Base-by-base conservation (phyloP, 805 yeast species). In the Pichia insulana region DNA sequence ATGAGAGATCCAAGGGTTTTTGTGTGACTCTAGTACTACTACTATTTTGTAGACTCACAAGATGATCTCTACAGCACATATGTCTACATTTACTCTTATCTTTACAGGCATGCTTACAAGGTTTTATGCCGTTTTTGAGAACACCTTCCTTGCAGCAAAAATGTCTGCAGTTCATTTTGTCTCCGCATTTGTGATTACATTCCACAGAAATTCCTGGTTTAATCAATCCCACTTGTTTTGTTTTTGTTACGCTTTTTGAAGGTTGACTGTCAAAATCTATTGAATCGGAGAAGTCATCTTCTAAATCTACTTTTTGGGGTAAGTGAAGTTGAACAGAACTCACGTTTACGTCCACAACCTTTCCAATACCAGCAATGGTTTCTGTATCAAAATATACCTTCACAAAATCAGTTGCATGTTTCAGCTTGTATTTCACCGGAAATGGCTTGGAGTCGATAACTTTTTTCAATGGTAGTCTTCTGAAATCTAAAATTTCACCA, bases 71-170 rank as follows among this genome's bases (percentile, higher is more conserved):
- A 25, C 58, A 55, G 18, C 58, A 55, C 15, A 46, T 11, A 39
- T 51, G 76, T n/a, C 74, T 59, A 40, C 76, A 73, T 3, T 52
- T 55, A 5, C 30, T 39, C 28, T 55, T 56, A 47, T 65, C 67
- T 43, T 65, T 71, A 46, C 77, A 73, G 2, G 54, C 27, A 49
- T 73, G 77, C 33, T 61, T 56, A 41, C 76, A 72, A 3, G 13
- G 7, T 13, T 40, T 42, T 5, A 37, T 17, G n/a, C 43, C 26
- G 2, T 31, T 18, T 26, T 33, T 39, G 7, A 44, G 45, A 17
- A 50, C 45, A 7, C 76, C 76, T 30, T 68, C 70, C 32, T 67
- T 63, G 44, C 78, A 73, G 40, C 77, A 72, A 4, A 67, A 39
- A 50, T 73, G 76, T 10, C 75, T 62, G 41, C 76, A 73, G 0